Evolutionary conservation across 768 basidiomycete genomes (phyloP), one percentile per base, ranked within the genome.

Genomic region (Candolleomyces efflorescens): DNA sequence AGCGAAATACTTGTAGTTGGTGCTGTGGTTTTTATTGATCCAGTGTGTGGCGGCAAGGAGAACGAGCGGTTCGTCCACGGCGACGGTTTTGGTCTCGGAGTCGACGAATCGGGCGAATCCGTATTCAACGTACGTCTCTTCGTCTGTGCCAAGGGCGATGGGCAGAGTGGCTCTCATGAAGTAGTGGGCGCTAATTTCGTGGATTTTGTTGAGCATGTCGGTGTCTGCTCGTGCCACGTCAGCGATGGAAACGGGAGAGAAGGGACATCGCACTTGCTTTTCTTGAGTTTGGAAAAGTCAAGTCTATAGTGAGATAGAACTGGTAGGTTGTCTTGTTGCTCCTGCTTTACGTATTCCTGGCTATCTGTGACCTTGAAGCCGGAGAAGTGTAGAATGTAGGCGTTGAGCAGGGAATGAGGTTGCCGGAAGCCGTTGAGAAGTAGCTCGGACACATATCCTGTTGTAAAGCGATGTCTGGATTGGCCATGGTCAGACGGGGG

Each of bases 21-120:
- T 64, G 9, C 64, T 66, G 63, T 71, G 68, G 57, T 76, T 68
- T 9, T 61, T 54, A 27, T 77, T 70, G 56, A 75, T 71, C 76
- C 78, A 80, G 32, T 67, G 70, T 3, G 69, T 71, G 13, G 76
- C 75, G 7, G 77, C 74, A 20, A 78, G 68, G 10, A 80, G 66
- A 24, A 78, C 74, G 6, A 80, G 71, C 5, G 78, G 78, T 60
- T 80, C 78, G 46, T 78, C 75, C 2, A 78, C 68, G 13, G 71
- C 66, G 38, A 76, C 72, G 0, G 66, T 69, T 48, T 73, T 71
- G 12, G 73, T 74, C 32, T 69, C 71, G 1, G 75, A 67, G 53
- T 76, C 73, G 48, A 70, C 66, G 26, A 78, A 78, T 4, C 78
- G 73, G 12, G 77, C 78, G 39, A 78, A 79, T 3, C 78, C 78